These are phyloP conservation scores for Annulohypoxylon stygium DNA, from an alignment of 495 filamentous ascomycete genomes.

Conservation along the genomic window DNA sequence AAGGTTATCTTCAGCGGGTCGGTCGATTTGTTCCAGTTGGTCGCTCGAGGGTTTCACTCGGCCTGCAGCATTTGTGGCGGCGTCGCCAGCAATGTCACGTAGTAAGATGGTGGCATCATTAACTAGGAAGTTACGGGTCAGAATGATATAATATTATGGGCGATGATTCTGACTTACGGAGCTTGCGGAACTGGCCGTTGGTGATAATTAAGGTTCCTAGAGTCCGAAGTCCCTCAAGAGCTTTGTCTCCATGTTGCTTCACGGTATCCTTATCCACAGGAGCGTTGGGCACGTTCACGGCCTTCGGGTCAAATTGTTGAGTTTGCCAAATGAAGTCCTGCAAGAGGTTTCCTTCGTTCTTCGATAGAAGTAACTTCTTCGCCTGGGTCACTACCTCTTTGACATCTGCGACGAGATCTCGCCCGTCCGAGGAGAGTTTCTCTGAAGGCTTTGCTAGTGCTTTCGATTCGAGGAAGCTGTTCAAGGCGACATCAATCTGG, in stretches of 20 bases:
- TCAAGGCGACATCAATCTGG: slow-evolving; percentile 94
- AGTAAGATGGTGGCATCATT: slow-evolving; percentile 86
- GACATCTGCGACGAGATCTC: slow-evolving; percentile 79
- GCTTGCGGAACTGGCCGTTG: slow-evolving; percentile 96
- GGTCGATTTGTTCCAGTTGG: slow-evolving; percentile 79
- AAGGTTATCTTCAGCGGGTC: slow-evolving; percentile 85
- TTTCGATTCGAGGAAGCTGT: slow-evolving; percentile 79
- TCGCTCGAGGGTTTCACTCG: slow-evolving; percentile 84
- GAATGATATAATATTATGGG: neutral
- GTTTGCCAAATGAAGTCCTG: slow-evolving; percentile 98
- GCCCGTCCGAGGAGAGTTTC: slow-evolving; percentile 86
- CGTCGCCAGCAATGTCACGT: slow-evolving; percentile 92
- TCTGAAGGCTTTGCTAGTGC: slow-evolving; percentile 77
- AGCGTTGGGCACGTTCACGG: slow-evolving; percentile 69
- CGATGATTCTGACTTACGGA: slow-evolving; percentile 69
- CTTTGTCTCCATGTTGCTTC: slow-evolving; percentile 83
- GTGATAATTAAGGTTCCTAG: slow-evolving; percentile 91
- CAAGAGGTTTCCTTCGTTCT: slow-evolving; percentile 93
- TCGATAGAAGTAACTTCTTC: slow-evolving; percentile 88
- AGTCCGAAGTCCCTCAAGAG: slow-evolving; percentile 86
- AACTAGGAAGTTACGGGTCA: slow-evolving; percentile 67
- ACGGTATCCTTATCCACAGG: slow-evolving; percentile 81
- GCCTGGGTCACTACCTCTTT: slow-evolving; percentile 87
- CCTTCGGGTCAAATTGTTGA: slow-evolving; percentile 74
- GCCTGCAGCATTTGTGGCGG: slow-evolving; percentile 83